Conservation (phyloP, 2,329 filamentous ascomycete species). For the Calonectria leucothoes region DNA sequence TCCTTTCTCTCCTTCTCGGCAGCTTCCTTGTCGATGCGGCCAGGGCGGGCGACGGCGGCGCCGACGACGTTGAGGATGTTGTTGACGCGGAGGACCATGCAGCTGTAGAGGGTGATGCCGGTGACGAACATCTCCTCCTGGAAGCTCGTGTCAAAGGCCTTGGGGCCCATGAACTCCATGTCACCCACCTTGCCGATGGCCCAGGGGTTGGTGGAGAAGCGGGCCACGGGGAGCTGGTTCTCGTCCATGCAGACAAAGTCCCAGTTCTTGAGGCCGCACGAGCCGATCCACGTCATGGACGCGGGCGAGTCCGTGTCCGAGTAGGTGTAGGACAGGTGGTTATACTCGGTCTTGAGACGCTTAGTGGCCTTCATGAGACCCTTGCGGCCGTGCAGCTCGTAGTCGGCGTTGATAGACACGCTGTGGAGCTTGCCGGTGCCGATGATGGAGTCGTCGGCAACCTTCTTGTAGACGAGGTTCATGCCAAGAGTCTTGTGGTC, state of each 20-base stretch:
- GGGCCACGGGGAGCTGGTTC: constrained; percentile 29
- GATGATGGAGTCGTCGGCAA: not conserved
- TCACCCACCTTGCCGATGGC: constrained; percentile 26
- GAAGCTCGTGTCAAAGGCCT: not conserved
- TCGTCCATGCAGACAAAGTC: constrained; percentile 36
- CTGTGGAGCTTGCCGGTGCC: constrained; percentile 32
- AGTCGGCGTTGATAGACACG: constrained; percentile 35
- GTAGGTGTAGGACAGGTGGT: constrained; percentile 33
- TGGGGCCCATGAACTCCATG: constrained; percentile 33
- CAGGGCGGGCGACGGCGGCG: not conserved
- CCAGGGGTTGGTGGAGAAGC: constrained; percentile 30
- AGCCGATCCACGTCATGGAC: constrained; percentile 33
- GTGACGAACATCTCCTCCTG: not conserved
- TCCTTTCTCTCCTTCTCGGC: not conserved
- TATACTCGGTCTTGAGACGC: constrained; percentile 34
- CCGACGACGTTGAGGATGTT: not conserved
- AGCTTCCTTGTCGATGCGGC: not conserved
- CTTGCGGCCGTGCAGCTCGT: constrained; percentile 33
- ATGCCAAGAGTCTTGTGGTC: not conserved
- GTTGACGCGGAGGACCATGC: not conserved
- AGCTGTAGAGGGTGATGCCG: not conserved
- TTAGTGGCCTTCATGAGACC: constrained; percentile 32
- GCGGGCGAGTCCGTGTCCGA: constrained; percentile 16
- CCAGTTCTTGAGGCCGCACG: constrained; percentile 33
- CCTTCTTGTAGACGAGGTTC: not conserved